These are phyloP conservation scores for Penicillium italicum DNA, from an alignment of 2,329 filamentous ascomycete species.

Conservation along the genomic window DNA sequence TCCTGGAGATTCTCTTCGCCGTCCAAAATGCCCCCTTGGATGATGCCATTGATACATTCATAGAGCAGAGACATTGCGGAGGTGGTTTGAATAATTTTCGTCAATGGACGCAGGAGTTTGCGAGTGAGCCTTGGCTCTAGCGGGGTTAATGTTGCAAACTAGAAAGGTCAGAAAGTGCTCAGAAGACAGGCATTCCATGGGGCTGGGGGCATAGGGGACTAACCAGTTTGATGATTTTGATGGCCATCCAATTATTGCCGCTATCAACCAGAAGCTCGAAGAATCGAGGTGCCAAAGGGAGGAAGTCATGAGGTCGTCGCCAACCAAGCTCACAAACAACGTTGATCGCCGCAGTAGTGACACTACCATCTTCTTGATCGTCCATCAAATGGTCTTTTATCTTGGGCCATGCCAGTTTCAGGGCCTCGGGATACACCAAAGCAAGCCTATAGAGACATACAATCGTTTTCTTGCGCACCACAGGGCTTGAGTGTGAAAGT, in stretches of 20 bases:
- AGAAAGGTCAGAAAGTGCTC: constrained; percentile 23
- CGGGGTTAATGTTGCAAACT: constrained; percentile 93
- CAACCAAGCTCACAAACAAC: constrained; percentile 95
- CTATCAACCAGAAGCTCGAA: constrained; percentile 90
- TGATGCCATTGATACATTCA: constrained; percentile 97
- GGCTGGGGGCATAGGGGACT: constrained; percentile 27
- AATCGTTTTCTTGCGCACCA: constrained; percentile 91
- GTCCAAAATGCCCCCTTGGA: constrained; percentile 89
- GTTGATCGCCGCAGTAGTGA: constrained; percentile 94
- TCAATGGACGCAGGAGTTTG: constrained; percentile 86
- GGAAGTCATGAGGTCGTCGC: constrained; percentile 87
- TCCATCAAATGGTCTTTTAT: constrained; percentile 94
- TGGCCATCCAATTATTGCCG: constrained; percentile 99
- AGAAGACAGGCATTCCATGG: background rate
- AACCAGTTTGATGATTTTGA: constrained; percentile 96
- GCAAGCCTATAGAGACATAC: constrained; percentile 91
- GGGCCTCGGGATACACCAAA: constrained; percentile 91
- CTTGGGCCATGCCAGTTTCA: constrained; percentile 92
- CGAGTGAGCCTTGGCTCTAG: constrained; percentile 86
- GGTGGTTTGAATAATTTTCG: constrained; percentile 88
- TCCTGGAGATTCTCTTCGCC: constrained; percentile 74
- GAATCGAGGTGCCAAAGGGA: constrained; percentile 83
- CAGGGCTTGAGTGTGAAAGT: constrained; percentile 77
- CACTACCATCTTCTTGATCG: constrained; percentile 81
- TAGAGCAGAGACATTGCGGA: constrained; percentile 97